Base-by-base conservation (phyloP, 768 basidiomycete species). In the Kockovaella imperatae region DNA sequence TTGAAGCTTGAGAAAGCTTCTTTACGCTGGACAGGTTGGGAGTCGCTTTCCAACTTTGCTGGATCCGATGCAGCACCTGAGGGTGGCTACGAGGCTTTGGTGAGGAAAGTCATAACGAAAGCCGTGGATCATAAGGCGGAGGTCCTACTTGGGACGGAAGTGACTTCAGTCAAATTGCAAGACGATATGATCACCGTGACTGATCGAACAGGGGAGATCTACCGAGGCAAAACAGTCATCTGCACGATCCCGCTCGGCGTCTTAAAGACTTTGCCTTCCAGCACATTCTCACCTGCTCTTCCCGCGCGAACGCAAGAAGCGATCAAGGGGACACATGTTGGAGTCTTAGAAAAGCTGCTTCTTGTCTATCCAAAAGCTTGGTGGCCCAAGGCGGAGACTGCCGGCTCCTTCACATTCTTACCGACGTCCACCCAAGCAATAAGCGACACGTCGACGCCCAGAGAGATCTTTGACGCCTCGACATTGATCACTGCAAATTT, bases 1-100 rank as follows among this genome's bases (percentile, higher is more conserved):
- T 42, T 68, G 21, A 63, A 60, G 38, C 53, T 70, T 13, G 68
- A 70, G 42, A 57, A 64, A 25, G 62, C 58, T 7, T 60, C 60
- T 5, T 28, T 68, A 11, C 49, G 52, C 34, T 70, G 66, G 66
- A 50, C 64, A 31, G 68, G 68, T 28, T 70, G 66, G 60, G 68
- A 70, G 47, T 54, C 53, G 8, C 52, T 59, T 14, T 60, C 64
- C 23, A 51, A 50, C 23, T 66, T 62, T 40, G 64, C 60, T 34
- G 68, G 68, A 1, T 66, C 66, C 1, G 68, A 70, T 35, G 68
- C 68, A 3, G 66, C 62, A 11, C 64, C 67, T 15, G 56, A 64
- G 44, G 66, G 66, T 1, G 68, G 68, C n/a, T 70, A 68, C 32
- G 58, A 64, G 49, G 35, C 52, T 2, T 35, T 70, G 29, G 56